phyloP scores from a whole-genome alignment of 108 stramenopile genomes.

The Seminavis robusta region DNA sequence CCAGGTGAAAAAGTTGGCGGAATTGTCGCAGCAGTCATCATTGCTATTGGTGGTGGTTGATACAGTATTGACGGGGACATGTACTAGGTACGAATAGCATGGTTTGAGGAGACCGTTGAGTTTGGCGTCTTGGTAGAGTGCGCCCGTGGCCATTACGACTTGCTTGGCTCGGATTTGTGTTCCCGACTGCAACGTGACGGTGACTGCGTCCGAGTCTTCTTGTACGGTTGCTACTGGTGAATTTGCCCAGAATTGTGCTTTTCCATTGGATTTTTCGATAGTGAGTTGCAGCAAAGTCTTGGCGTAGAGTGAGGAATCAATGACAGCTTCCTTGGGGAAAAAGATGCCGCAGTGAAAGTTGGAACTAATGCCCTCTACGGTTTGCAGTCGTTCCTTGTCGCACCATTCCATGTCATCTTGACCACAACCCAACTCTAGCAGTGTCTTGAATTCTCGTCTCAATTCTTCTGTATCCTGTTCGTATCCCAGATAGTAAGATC shows the following conservation, averaged over 20 bases:
- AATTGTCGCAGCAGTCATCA: slow-evolving; percentile 7
- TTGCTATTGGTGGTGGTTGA: background rate
- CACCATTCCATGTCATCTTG: slow-evolving; percentile 26
- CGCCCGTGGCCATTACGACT: slow-evolving; percentile 38
- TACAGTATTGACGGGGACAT: slow-evolving; percentile 17
- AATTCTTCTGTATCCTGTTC: slow-evolving; percentile 19
- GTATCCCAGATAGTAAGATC: slow-evolving; percentile 34
- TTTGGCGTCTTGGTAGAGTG: slow-evolving; percentile 10
- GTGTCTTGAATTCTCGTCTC: slow-evolving; percentile 19
- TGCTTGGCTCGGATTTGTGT: slow-evolving; percentile 4
- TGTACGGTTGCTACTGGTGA: background rate
- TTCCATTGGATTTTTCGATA: slow-evolving; percentile 1
- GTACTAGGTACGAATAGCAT: slow-evolving; percentile 41
- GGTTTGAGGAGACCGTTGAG: slow-evolving; percentile 26
- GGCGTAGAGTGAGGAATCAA: slow-evolving; percentile 36
- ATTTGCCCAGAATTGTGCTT: slow-evolving; percentile 4
- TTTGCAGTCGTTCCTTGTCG: slow-evolving; percentile 14
- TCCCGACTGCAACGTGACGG: background rate
- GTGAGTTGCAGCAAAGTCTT: slow-evolving; percentile 15
- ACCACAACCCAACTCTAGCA: slow-evolving; percentile 7
- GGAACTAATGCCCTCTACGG: slow-evolving; percentile 16
- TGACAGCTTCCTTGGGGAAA: slow-evolving; percentile 40
- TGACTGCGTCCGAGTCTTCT: background rate
- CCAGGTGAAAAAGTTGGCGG: slow-evolving; percentile 42
- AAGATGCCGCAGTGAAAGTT: slow-evolving; percentile 35